Evolutionary conservation across 208 protist species (phyloP).

Genomic region (Perkinsela sp.): DNA sequence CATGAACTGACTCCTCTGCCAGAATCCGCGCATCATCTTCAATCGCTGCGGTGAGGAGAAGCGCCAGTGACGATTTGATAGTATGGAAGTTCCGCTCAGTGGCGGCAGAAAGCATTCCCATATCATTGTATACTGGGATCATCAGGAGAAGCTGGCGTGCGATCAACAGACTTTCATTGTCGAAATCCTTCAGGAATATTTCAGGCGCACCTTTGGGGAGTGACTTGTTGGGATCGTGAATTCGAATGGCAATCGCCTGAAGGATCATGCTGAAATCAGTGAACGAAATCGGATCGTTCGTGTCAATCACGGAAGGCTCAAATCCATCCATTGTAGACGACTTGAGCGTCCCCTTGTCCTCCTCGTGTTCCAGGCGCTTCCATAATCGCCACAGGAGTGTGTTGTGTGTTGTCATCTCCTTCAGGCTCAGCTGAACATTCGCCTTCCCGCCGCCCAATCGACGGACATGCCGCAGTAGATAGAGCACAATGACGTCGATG

Average conservation of each 20-base stretch:
- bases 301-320: background rate
- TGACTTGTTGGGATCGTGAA: background rate
- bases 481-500: background rate
- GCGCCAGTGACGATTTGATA: background rate
- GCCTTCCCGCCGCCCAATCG: background rate
- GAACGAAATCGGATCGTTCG: background rate
- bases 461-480: background rate
- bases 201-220: background rate
- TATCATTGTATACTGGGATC: background rate
- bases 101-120: background rate
- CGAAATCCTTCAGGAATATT: background rate
- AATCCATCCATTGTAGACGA: background rate
- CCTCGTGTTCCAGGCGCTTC: background rate
- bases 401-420: background rate
- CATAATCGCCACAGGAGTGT: background rate
- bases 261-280: background rate
- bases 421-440: background rate
- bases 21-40: background rate
- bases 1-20: background rate
- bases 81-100: background rate
- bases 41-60: background rate
- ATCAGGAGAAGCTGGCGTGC: background rate
- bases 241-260: background rate
- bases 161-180: background rate
- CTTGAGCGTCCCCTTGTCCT: background rate